Conservation (phyloP, 2,329 filamentous ascomycete species). For the Coleophoma crateriformis region DNA sequence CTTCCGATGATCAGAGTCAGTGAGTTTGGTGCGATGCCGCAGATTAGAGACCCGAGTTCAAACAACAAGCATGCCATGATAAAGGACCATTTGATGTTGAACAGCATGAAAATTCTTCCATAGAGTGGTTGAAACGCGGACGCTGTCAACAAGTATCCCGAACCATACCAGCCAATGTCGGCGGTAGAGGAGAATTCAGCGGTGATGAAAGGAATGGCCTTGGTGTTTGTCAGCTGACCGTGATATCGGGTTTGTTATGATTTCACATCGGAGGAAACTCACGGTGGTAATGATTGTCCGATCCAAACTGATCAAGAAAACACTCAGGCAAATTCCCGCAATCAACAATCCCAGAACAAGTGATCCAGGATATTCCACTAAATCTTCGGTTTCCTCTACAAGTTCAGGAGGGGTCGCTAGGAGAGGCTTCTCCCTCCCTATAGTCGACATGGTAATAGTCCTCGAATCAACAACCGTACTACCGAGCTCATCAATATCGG, state of each 20-base stretch:
- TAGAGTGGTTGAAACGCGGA: slow-evolving; percentile 18
- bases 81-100: slow-evolving; percentile 20
- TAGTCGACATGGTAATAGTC: not conserved
- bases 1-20: slow-evolving; percentile 26
- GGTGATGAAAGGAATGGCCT: slow-evolving; percentile 34
- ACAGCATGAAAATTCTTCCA: slow-evolving; percentile 14
- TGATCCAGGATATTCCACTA: slow-evolving; percentile 15
- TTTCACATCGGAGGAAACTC: not conserved
- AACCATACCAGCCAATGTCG: slow-evolving; percentile 32
- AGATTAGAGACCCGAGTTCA: slow-evolving; percentile 25
- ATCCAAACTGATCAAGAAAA: slow-evolving; percentile 23
- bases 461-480: not conserved
- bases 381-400: slow-evolving; percentile 1
- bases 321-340: slow-evolving; percentile 21
- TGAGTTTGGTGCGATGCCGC: slow-evolving; percentile 25
- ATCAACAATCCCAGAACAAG: slow-evolving; percentile 18
- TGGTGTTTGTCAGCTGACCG: slow-evolving; percentile 8
- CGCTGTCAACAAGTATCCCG: slow-evolving; percentile 29
- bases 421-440: slow-evolving; percentile 2
- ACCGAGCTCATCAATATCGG: not conserved
- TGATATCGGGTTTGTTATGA: not conserved
- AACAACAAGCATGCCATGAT: slow-evolving; percentile 22
- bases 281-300: slow-evolving; percentile 19
- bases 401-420: not conserved
- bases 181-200: slow-evolving; percentile 27